These are phyloP conservation scores for Leccinum griseonigrum DNA, from an alignment of 1,284 basidiomycete genomes.

Conservation along the genomic window DNA sequence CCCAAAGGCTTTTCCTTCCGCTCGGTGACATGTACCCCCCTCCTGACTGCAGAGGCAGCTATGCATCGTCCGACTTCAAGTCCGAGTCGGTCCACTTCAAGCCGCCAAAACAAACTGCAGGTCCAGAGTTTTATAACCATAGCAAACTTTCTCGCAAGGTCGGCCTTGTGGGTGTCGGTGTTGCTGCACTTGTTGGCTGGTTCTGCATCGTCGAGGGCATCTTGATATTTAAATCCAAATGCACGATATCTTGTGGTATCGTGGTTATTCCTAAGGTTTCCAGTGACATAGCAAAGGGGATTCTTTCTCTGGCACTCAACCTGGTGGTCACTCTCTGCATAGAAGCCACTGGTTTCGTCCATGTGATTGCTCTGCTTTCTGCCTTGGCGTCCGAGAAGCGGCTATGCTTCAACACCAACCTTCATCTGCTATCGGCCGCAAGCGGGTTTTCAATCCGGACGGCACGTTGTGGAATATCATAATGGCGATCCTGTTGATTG, in stretches of 20 bases:
- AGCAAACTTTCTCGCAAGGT: constrained; percentile 26
- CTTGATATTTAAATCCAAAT: constrained; percentile 22
- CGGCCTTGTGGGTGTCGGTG: constrained; percentile 24
- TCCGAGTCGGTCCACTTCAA: constrained; percentile 23
- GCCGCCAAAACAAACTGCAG: constrained; percentile 20
- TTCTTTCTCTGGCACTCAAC: constrained; percentile 21
- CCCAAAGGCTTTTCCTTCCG: background rate
- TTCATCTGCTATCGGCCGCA: constrained; percentile 27
- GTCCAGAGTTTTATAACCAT: constrained; percentile 31
- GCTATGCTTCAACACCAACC: constrained; percentile 33
- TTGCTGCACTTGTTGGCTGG: constrained; percentile 21
- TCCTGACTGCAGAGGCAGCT: constrained; percentile 9
- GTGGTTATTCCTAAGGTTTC: constrained; percentile 17
- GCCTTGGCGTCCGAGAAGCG: constrained; percentile 25
- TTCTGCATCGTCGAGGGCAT: constrained; percentile 24
- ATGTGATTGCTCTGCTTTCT: constrained; percentile 28
- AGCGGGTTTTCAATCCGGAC: constrained; percentile 20
- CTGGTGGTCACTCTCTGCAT: constrained; percentile 29
- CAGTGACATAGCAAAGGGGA: constrained; percentile 21
- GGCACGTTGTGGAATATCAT: constrained; percentile 21
- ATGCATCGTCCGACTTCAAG: constrained; percentile 16
- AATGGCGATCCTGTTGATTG: constrained; percentile 30
- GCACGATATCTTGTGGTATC: constrained; percentile 22
- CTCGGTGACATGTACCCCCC: constrained; percentile 11
- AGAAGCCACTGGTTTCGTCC: constrained; percentile 31